Evolutionary conservation across 345 rosid genomes (phyloP).

Genomic region (Populus simonii): DNA sequence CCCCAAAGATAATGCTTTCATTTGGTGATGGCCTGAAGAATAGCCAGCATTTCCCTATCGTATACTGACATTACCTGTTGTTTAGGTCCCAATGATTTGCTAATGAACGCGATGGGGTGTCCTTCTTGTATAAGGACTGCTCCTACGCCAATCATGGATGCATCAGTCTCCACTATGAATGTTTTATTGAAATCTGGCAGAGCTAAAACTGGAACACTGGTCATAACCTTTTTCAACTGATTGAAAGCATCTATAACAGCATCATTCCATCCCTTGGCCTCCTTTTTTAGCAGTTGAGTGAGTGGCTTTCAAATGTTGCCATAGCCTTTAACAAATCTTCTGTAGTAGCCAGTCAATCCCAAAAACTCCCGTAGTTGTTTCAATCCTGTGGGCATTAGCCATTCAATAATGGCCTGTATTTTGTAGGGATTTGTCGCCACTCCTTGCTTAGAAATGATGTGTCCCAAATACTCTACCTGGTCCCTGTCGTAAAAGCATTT

Average conservation of each 20-base stretch:
- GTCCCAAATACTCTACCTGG: no score
- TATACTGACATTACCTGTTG: background rate
- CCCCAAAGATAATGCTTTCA: background rate
- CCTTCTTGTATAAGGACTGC: background rate
- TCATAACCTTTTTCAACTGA: background rate
- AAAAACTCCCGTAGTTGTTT: background rate
- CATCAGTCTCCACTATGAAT: background rate
- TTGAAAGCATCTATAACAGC: background rate
- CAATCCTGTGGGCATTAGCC: no score
- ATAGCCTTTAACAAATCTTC: background rate
- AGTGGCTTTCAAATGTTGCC: background rate
- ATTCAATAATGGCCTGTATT: no score
- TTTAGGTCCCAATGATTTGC: background rate
- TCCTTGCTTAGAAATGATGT: no score
- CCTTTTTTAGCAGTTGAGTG: background rate
- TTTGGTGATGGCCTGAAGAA: background rate
- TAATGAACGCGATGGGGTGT: background rate
- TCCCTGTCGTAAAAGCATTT: no score
- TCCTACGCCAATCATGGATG: background rate
- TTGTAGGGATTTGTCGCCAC: no score
- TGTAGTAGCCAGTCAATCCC: background rate
- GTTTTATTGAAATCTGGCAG: background rate
- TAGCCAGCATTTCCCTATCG: background rate
- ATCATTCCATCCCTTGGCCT: background rate
- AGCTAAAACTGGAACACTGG: background rate